These are phyloP conservation scores for Malania oleifera DNA, from an alignment of 164 flowering plant species.

Conservation along the genomic window DNA sequence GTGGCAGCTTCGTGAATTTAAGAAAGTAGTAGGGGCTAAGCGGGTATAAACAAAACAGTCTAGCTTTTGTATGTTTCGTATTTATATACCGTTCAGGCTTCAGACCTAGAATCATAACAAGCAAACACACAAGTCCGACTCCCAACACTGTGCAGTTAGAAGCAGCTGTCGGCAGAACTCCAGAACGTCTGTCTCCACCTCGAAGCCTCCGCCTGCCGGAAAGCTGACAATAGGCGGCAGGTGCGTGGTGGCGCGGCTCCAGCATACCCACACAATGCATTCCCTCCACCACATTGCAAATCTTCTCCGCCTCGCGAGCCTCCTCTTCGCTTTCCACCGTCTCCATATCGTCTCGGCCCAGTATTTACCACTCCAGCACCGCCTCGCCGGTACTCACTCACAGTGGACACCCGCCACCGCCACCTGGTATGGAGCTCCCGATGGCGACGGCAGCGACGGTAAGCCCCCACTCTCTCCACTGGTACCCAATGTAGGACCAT, in stretches of 20 bases:
- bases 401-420: slow-evolving; percentile 89
- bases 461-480: slow-evolving; percentile 6
- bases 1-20: slow-evolving; percentile 31
- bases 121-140: no score
- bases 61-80: no score
- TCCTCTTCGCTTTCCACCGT: slow-evolving; percentile 5
- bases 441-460: slow-evolving; percentile 95
- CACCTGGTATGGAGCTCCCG: slow-evolving; percentile 97
- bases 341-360: slow-evolving; percentile 7
- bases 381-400: slow-evolving; percentile 21
- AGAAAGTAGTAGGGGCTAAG: slow-evolving; percentile 2
- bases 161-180: neutral
- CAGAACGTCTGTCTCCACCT: no score
- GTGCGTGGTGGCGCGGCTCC: slow-evolving; percentile 1
- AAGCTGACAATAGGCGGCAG: neutral
- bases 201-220: no score
- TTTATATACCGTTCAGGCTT: no score
- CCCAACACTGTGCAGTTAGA: no score
- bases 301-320: neutral
- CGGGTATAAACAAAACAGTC: neutral
- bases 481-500: no score
- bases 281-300: slow-evolving; percentile 10
- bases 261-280: slow-evolving; percentile 26
- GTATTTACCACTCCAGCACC: slow-evolving; percentile 10
- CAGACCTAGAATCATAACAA: no score